phyloP scores from a whole-genome alignment of 371 early-diverging fungal species.

The Actinomortierella wolfii region DNA sequence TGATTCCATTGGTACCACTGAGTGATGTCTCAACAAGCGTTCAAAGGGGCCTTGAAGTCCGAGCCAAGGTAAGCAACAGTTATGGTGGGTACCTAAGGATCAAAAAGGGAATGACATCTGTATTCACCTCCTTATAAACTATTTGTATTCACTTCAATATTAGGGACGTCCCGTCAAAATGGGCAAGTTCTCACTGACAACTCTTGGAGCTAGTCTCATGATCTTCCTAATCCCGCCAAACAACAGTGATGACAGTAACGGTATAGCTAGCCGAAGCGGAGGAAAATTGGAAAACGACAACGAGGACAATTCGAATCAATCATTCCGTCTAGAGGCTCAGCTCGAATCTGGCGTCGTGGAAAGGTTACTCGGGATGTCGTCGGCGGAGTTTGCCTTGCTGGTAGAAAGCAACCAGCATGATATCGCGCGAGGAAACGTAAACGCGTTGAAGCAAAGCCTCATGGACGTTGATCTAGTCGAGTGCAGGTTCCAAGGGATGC shows the following conservation, averaged over 20 bases:
- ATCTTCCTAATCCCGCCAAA: constrained; percentile 17
- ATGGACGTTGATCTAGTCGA: constrained; percentile 24
- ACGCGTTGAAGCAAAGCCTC: constrained; percentile 9
- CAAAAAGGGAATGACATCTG: background rate
- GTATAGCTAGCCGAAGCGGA: background rate
- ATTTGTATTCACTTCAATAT: background rate
- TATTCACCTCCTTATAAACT: background rate
- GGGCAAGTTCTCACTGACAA: constrained; percentile 41
- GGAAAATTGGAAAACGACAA: background rate
- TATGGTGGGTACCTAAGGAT: too few relatives aligned
- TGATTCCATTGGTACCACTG: constrained; percentile 20
- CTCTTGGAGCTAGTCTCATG: constrained; percentile 20
- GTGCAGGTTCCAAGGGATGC: constrained; percentile 22
- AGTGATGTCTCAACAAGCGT: constrained; percentile 12
- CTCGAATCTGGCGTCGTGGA: constrained; percentile 25
- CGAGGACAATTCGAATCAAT: background rate
- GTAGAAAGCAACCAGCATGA: background rate
- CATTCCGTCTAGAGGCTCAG: constrained; percentile 10
- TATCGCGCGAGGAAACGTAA: constrained; percentile 10
- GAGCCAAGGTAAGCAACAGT: constrained; percentile 19
- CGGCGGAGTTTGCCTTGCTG: background rate
- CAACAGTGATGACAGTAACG: background rate
- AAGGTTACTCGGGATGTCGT: constrained; percentile 3
- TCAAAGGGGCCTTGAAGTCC: constrained; percentile 14
- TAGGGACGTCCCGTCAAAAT: constrained; percentile 13